Evolutionary conservation across 1,284 basidiomycete genomes (phyloP).

Genomic region (Tilletiopsis washingtonensis): DNA sequence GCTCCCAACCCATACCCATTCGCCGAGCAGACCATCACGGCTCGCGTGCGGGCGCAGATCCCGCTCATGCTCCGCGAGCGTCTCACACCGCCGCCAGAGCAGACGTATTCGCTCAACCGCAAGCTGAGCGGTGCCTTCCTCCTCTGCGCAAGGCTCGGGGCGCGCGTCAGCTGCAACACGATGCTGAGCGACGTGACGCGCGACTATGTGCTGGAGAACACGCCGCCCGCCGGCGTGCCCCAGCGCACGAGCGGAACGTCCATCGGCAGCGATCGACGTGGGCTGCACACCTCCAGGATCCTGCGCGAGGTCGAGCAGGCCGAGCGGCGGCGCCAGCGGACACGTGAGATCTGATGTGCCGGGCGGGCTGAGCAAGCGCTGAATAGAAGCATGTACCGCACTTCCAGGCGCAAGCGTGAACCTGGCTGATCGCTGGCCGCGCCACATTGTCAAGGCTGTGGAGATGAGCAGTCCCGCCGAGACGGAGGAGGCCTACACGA

Average conservation of each 20-base stretch:
- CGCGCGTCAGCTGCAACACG: slow-evolving; percentile 63
- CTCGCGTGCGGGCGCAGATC: slow-evolving; percentile 68
- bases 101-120: slow-evolving; percentile 90
- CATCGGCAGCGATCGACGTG: no score
- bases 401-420: not conserved
- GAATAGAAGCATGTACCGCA: not conserved
- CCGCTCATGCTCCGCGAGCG: slow-evolving; percentile 84
- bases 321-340: no score
- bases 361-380: no score
- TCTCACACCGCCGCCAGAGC: slow-evolving; percentile 81
- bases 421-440: slow-evolving; percentile 2
- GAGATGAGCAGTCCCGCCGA: not conserved
- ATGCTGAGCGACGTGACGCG: slow-evolving; percentile 48
- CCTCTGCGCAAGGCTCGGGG: slow-evolving; percentile 72
- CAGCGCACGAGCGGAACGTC: not conserved
- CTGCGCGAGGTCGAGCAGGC: not conserved
- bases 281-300: no score
- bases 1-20: slow-evolving; percentile 63
- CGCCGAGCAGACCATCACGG: slow-evolving; percentile 61
- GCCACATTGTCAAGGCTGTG: slow-evolving; percentile 2
- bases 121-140: slow-evolving; percentile 92
- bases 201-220: slow-evolving; percentile 7
- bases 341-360: no score
- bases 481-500: not conserved
- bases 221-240: not conserved